Conservation (phyloP, 495 filamentous ascomycete species). For the Hypoxylon trugodes region DNA sequence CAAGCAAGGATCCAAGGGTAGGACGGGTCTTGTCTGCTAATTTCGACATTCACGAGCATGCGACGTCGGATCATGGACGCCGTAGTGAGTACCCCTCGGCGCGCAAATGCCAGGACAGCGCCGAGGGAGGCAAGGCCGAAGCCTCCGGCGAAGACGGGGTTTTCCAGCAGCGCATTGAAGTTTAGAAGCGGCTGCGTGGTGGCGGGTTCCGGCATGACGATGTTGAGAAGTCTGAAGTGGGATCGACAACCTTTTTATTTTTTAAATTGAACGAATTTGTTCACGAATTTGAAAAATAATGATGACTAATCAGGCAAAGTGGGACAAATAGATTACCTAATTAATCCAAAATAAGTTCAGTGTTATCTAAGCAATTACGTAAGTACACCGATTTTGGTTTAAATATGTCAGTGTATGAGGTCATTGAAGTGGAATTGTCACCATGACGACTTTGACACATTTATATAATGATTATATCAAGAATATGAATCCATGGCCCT, state of each 20-base stretch:
- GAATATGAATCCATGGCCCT: background rate
- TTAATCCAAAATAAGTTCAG: no score
- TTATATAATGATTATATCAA: background rate
- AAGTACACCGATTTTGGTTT: constrained; percentile 4
- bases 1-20: constrained; percentile 95
- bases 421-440: constrained; percentile 21
- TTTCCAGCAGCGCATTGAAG: constrained; percentile 62
- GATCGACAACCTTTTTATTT: constrained; percentile 13
- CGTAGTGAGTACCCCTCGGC: constrained; percentile 73
- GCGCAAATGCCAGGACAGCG: constrained; percentile 76
- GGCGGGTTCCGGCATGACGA: constrained; percentile 43
- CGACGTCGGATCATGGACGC: constrained; percentile 78
- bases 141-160: constrained; percentile 67
- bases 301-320: constrained; percentile 28
- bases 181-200: constrained; percentile 44
- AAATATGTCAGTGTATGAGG: no score
- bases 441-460: constrained; percentile 16
- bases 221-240: constrained; percentile 11
- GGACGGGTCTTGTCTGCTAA: constrained; percentile 88
- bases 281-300: background rate
- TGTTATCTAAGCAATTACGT: background rate
- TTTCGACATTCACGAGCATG: constrained; percentile 93
- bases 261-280: background rate
- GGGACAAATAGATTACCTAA: no score
- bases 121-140: constrained; percentile 90